Conservation (phyloP, 441 rosid species). For the Pelargonium fulgidum region DNA sequence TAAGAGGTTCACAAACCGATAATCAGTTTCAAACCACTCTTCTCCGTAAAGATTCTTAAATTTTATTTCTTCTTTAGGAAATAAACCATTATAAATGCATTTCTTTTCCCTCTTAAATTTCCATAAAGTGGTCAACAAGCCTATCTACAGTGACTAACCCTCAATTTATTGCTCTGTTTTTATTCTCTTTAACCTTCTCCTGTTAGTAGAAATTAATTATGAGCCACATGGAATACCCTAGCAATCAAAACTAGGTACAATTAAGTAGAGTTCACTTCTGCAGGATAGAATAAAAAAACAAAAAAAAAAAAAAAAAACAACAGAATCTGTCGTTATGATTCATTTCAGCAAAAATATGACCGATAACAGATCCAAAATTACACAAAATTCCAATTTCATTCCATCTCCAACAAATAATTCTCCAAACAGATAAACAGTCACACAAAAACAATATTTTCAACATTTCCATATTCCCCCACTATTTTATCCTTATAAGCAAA, state of each 20-base stretch:
- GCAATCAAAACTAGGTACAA: neutral
- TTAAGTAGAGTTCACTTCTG: neutral
- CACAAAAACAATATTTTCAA: too few species aligned
- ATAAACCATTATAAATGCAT: constrained; percentile 1
- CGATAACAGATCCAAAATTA: too few species aligned
- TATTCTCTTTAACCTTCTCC: neutral
- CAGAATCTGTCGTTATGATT: too few species aligned
- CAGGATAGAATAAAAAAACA: too few species aligned
- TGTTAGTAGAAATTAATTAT: neutral
- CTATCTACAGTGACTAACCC: neutral
- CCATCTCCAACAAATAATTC: too few species aligned
- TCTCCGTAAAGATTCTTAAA: neutral
- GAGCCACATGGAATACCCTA: neutral
- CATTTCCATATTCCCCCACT: too few species aligned
- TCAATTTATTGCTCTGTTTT: neutral
- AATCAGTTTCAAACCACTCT: neutral
- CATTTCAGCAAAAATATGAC: too few species aligned
- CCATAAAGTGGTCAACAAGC: constrained; percentile 1
- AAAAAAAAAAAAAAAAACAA: too few species aligned
- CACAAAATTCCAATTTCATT: too few species aligned
- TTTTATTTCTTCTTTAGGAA: neutral
- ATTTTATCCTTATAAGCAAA: too few species aligned
- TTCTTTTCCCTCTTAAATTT: neutral
- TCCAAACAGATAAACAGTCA: too few species aligned
- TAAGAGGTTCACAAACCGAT: neutral